These are phyloP conservation scores for Colletotrichum musicola DNA, from an alignment of 2,329 filamentous ascomycete genomes.

Conservation along the genomic window DNA sequence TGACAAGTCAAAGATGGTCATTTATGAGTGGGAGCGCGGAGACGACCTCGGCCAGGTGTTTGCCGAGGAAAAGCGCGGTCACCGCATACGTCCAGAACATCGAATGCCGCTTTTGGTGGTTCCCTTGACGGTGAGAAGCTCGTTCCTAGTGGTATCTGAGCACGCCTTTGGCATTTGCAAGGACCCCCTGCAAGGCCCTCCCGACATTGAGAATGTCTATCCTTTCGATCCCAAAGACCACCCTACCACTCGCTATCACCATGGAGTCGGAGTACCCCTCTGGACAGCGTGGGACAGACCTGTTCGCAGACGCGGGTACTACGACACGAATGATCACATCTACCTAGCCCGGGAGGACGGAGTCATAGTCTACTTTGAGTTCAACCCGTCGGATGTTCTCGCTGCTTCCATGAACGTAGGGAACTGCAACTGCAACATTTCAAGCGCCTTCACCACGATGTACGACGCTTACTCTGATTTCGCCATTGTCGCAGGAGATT, in stretches of 20 bases:
- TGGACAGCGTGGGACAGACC: conserved; percentile 92
- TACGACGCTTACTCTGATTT: conserved; percentile 78
- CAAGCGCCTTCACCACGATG: conserved; percentile 84
- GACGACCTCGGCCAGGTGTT: conserved; percentile 61
- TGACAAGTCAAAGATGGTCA: conserved; percentile 64
- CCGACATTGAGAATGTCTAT: conserved; percentile 59
- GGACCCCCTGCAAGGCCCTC: conserved; percentile 64
- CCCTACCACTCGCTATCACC: conserved; percentile 58
- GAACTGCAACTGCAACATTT: conserved; percentile 78
- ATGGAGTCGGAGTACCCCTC: conserved; percentile 65
- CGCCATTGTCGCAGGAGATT: conserved; percentile 83
- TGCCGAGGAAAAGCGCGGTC: conserved; percentile 61
- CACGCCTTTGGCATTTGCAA: conserved; percentile 68
- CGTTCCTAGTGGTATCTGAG: conserved; percentile 77
- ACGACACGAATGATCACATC: conserved; percentile 78
- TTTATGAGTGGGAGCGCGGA: conserved; percentile 72
- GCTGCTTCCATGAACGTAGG: conserved; percentile 71
- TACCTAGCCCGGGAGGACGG: conserved; percentile 93
- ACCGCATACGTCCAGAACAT: conserved; percentile 62
- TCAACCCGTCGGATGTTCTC: conserved; percentile 69
- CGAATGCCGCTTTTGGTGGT: conserved; percentile 78
- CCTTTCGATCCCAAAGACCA: conserved; percentile 51
- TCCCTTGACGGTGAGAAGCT: conserved; percentile 76
- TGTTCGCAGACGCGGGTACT: conserved; percentile 73
- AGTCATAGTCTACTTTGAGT: conserved; percentile 78